Percentiles rank a stretch among this genome's conserved stretches.
Conservation (phyloP, 371 early-diverging fungal genomes). For the Mucor velutinosus region DNA sequence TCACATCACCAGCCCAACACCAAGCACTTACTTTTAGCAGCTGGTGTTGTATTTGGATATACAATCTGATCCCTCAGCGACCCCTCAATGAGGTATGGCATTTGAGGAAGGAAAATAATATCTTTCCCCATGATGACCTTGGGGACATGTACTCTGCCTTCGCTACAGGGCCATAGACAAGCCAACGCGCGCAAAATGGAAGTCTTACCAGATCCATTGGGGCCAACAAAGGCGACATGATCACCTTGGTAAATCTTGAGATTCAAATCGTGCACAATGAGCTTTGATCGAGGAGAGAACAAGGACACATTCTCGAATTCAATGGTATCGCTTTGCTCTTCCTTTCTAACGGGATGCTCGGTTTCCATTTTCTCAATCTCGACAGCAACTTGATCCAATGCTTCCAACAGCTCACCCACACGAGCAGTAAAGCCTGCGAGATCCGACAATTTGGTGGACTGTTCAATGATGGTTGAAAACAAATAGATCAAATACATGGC, state of each 20-base stretch:
- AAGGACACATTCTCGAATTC: slow-evolving; percentile 41
- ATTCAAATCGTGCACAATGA: slow-evolving; percentile 50
- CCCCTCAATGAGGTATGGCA: slow-evolving; percentile 68
- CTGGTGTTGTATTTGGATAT: slow-evolving; percentile 47
- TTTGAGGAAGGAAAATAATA: slow-evolving; percentile 71
- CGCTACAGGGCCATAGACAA: slow-evolving; percentile 68
- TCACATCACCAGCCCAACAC: no score
- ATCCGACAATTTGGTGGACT: slow-evolving; percentile 67
- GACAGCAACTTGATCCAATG: slow-evolving; percentile 52
- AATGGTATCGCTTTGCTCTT: slow-evolving; percentile 27
- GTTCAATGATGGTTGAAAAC: slow-evolving; percentile 77
- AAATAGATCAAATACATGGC: slow-evolving; percentile 75
- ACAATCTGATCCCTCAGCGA: slow-evolving; percentile 73
- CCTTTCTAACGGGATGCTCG: slow-evolving; percentile 36
- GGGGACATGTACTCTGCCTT: slow-evolving; percentile 47
- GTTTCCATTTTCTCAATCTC: slow-evolving; percentile 50
- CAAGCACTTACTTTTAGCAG: slow-evolving; percentile 27
- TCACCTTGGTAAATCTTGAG: slow-evolving; percentile 52
- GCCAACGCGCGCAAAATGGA: slow-evolving; percentile 74
- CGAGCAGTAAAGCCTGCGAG: slow-evolving; percentile 88
- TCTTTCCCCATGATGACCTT: slow-evolving; percentile 27
- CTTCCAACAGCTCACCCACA: slow-evolving; percentile 81
- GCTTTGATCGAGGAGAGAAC: slow-evolving; percentile 33
- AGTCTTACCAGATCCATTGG: slow-evolving; percentile 72
- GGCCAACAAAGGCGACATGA: slow-evolving; percentile 70